Evolutionary conservation across 2,329 filamentous ascomycete species (phyloP).

Genomic region (Aspergillus sp.): DNA sequence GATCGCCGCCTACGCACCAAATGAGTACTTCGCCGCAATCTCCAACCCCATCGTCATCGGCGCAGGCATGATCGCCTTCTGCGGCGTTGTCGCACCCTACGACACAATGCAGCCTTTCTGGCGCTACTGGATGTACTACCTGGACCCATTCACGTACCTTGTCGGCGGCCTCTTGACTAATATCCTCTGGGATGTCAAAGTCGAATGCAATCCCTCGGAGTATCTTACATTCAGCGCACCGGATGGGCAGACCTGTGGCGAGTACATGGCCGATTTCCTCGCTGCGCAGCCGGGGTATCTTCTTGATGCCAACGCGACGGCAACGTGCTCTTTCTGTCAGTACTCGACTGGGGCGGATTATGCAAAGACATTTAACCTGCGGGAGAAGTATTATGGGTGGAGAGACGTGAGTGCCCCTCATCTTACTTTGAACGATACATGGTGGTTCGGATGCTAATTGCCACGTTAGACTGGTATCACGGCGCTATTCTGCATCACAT

Average conservation of each 20-base stretch:
- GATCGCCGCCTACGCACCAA: constrained; percentile 66
- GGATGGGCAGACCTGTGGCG: constrained; percentile 36
- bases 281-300: constrained; percentile 34
- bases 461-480: constrained; percentile 44
- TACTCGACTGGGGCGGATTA: constrained; percentile 40
- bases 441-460: constrained; percentile 4
- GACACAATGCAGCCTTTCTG: constrained; percentile 45
- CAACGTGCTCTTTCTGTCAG: constrained; percentile 36
- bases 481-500: constrained; percentile 48
- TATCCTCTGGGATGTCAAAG: constrained; percentile 45
- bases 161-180: constrained; percentile 45
- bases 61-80: constrained; percentile 45
- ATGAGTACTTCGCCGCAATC: constrained; percentile 63
- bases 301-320: constrained; percentile 33
- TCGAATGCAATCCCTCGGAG: constrained; percentile 41
- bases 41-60: constrained; percentile 62
- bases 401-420: constrained; percentile 36
- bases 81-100: constrained; percentile 47
- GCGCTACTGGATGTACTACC: constrained; percentile 51
- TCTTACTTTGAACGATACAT: neutral
- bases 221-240: constrained; percentile 35
- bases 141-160: constrained; percentile 50
- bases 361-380: constrained; percentile 39
- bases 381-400: constrained; percentile 42
- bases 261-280: constrained; percentile 41